Evolutionary conservation across 148 eudicot species (phyloP).

Genomic region (Vaccinium darrowii): DNA sequence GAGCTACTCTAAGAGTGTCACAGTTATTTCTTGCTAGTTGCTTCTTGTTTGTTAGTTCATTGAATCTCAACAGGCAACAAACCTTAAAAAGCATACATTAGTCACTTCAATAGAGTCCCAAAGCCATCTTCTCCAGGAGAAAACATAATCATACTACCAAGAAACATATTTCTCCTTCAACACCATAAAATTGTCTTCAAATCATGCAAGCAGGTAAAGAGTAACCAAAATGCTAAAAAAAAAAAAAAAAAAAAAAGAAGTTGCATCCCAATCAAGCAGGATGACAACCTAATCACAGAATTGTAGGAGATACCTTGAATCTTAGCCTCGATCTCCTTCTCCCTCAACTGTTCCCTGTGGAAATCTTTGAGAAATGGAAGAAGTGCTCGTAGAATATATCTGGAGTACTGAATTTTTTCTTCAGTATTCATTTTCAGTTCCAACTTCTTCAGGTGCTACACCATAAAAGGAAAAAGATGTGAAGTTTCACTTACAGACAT

Average conservation of each 20-base stretch:
- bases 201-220: background rate
- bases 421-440: slow-evolving; percentile 4
- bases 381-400: slow-evolving; percentile 29
- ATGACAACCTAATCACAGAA: background rate
- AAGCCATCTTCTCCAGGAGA: too few relatives aligned
- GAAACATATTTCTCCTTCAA: too few relatives aligned
- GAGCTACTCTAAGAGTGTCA: too few relatives aligned
- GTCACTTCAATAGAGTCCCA: too few relatives aligned
- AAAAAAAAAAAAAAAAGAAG: background rate
- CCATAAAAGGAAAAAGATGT: background rate
- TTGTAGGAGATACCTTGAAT: slow-evolving; percentile 30
- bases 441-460: slow-evolving; percentile 19
- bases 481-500: background rate
- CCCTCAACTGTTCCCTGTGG: slow-evolving; percentile 35
- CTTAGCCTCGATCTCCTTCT: slow-evolving; percentile 41
- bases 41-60: too few relatives aligned
- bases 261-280: background rate
- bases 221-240: background rate
- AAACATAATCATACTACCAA: too few relatives aligned
- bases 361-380: slow-evolving; percentile 35
- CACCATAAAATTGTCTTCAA: too few relatives aligned
- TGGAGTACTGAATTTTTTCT: slow-evolving; percentile 24
- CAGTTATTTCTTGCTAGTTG: too few relatives aligned
- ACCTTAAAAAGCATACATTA: too few relatives aligned
- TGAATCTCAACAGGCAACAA: too few relatives aligned